phyloP scores from a whole-genome alignment of 2,329 filamentous ascomycete species.

The Lasiodiplodia gonubiensis region DNA sequence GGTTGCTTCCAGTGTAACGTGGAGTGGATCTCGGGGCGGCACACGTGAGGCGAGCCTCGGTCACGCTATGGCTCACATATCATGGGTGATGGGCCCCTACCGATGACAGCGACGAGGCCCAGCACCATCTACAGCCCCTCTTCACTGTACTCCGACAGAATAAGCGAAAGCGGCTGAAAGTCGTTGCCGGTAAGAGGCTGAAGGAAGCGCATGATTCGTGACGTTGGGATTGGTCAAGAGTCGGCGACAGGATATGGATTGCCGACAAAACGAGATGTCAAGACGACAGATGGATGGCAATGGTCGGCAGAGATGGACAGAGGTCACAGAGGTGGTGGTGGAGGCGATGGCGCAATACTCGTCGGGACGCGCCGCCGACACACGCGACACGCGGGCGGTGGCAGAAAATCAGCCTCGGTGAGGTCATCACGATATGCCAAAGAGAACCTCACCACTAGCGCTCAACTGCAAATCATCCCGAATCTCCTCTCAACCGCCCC shows the following conservation, averaged over 20 bases:
- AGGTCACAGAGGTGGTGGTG: not conserved
- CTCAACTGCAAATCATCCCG: not conserved
- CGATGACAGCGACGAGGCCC: no score
- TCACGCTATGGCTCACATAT: not conserved
- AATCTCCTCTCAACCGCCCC: not conserved
- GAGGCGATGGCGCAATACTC: no score
- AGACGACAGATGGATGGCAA: not conserved
- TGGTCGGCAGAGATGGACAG: not conserved
- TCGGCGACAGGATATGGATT: not conserved
- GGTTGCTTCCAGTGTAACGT: not conserved
- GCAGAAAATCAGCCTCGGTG: conserved; percentile 5
- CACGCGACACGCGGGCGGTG: not conserved
- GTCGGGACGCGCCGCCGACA: conserved; percentile 10
- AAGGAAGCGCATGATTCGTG: not conserved
- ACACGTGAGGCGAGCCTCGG: conserved; percentile 9
- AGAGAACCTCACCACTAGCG: not conserved
- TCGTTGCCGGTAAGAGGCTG: not conserved
- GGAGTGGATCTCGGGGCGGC: not conserved
- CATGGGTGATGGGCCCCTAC: not conserved
- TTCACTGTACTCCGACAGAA: no score
- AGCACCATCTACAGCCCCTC: no score
- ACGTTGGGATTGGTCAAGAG: not conserved
- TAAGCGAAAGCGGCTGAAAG: not conserved
- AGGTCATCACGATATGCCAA: not conserved
- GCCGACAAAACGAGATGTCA: not conserved